Conservation (phyloP, 495 filamentous ascomycete species). For the Chaetomium fimeti region DNA sequence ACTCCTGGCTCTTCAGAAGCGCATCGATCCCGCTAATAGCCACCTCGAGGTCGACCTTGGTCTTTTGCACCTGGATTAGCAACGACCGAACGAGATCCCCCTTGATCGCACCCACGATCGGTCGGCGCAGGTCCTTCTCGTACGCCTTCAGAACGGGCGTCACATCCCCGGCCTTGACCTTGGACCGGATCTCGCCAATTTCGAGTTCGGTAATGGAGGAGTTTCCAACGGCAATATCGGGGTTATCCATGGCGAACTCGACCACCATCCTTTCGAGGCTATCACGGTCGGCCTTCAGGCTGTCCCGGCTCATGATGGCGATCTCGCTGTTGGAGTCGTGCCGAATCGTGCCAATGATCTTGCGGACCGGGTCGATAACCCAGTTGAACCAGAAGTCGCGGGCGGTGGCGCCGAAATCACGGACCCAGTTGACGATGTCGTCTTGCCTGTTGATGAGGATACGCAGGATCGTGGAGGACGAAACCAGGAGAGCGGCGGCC, state of each 20-base stretch:
- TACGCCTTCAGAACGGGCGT: conserved; percentile 89
- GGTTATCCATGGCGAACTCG: conserved; percentile 83
- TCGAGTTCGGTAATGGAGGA: conserved; percentile 54
- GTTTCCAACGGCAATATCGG: conserved; percentile 48
- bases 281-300: conserved; percentile 80
- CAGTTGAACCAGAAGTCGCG: conserved; percentile 94
- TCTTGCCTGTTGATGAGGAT: conserved; percentile 67
- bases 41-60: conserved; percentile 96
- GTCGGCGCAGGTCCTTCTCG: conserved; percentile 76
- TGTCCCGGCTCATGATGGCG: conserved; percentile 90
- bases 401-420: conserved; percentile 68
- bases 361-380: conserved; percentile 80
- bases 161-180: conserved; percentile 86
- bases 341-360: conserved; percentile 85
- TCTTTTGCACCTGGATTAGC: conserved; percentile 96
- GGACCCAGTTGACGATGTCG: conserved; percentile 72
- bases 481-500: conserved; percentile 62
- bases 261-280: conserved; percentile 97
- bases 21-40: conserved; percentile 92
- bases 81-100: conserved; percentile 89
- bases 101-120: conserved; percentile 72
- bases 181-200: conserved; percentile 66
- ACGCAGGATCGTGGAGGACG: conserved; percentile 76
- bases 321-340: conserved; percentile 90
- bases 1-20: conserved; percentile 89